Evolutionary conservation across 2,329 filamentous ascomycete species (phyloP).

Genomic region (Colletotrichum musicola): DNA sequence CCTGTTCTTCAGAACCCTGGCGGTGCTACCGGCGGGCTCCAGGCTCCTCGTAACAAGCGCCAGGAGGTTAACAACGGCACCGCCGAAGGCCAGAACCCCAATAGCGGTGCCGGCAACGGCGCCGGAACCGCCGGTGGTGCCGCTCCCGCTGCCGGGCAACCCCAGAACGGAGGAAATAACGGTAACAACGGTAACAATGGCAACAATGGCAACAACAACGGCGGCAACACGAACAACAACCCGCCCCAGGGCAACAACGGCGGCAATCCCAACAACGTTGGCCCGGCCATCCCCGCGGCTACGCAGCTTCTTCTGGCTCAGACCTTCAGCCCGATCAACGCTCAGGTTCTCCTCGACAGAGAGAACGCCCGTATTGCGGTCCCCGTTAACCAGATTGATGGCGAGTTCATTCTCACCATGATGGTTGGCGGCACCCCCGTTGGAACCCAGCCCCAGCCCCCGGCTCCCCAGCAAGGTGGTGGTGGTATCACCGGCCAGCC

Average conservation of each 20-base stretch:
- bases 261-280: not conserved
- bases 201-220: no score
- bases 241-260: conserved; percentile 8
- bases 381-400: conserved; percentile 41
- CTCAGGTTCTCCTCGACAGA: conserved; percentile 38
- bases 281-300: conserved; percentile 37
- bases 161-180: conserved; percentile 8
- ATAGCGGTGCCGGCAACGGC: conserved; percentile 4
- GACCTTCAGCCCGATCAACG: conserved; percentile 41
- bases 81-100: not conserved
- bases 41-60: conserved; percentile 28
- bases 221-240: not conserved
- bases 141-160: conserved; percentile 6
- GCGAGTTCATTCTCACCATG: conserved; percentile 43
- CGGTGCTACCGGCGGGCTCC: conserved; percentile 35
- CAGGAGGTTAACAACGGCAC: conserved; percentile 33
- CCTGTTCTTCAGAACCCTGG: conserved; percentile 42
- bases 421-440: conserved; percentile 34
- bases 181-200: not conserved
- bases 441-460: conserved; percentile 32
- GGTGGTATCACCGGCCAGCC: conserved; percentile 8
- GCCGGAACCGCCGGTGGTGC: conserved; percentile 4
- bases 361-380: conserved; percentile 41
- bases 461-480: conserved; percentile 22
- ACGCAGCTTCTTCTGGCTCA: conserved; percentile 41